Evolutionary conservation across 352 stramenopile species (phyloP).

Genomic region (Thraustotheca clavata): DNA sequence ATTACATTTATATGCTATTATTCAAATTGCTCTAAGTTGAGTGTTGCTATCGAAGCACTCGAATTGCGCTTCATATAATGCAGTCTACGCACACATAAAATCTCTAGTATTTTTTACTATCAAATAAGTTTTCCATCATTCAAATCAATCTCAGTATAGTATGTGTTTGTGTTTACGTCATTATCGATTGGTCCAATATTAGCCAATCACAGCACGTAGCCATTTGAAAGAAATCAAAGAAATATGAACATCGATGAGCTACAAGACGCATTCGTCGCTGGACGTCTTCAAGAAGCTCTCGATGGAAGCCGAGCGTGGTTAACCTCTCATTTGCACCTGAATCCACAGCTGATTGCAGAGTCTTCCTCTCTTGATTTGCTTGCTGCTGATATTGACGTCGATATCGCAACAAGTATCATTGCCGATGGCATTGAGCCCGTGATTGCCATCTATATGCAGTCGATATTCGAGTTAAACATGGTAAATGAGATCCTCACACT

Average conservation of each 20-base stretch:
- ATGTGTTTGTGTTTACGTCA: no score
- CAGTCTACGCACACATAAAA: no score
- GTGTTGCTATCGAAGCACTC: no score
- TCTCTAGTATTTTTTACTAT: no score
- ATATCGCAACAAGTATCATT: background rate
- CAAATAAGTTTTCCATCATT: no score
- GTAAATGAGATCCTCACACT: conserved; percentile 3
- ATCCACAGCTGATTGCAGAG: background rate
- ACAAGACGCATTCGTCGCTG: conserved; percentile 7
- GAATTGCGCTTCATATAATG: no score
- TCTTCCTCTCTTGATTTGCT: conserved; percentile 2
- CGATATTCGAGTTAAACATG: conserved; percentile 12
- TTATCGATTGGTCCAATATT: no score
- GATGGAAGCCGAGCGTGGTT: conserved; percentile 11
- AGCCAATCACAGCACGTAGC: no score
- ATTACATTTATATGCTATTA: no score
- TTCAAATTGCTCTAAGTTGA: no score
- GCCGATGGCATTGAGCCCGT: conserved; percentile 3
- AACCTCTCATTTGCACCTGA: background rate
- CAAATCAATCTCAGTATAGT: no score
- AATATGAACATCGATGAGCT: background rate
- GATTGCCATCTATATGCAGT: conserved; percentile 18
- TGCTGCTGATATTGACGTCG: background rate
- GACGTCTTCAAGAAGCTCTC: background rate
- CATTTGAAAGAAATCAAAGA: no score